A percentile compares a stretch with the other conserved stretches of the same genome.
phyloP scores from a whole-genome alignment of 345 rosid genomes.

The Erysimum cheiranthoides region DNA sequence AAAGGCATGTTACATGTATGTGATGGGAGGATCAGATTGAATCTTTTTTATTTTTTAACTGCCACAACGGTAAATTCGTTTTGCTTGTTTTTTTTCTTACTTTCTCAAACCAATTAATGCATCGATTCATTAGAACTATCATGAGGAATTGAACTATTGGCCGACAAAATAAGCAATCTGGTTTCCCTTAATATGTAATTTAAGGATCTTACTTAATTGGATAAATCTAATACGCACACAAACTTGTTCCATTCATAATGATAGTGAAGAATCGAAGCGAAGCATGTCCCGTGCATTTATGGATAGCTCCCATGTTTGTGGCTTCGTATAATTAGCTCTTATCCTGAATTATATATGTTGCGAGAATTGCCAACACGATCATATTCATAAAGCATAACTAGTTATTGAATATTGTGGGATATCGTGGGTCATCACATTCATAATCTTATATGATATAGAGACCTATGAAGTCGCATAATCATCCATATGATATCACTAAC shows the following conservation, averaged over 20 bases:
- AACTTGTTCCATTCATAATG: constrained; percentile 38
- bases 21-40: not conserved
- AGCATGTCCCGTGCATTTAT: constrained; percentile 44
- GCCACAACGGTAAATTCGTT: constrained; percentile 36
- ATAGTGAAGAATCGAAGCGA: constrained; percentile 42
- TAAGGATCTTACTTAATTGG: constrained; percentile 30
- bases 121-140: constrained; percentile 9
- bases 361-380: constrained; percentile 41
- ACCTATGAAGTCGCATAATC: constrained; percentile 12
- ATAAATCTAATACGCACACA: constrained; percentile 28
- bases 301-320: constrained; percentile 42
- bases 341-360: constrained; percentile 30
- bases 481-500: constrained; percentile 17
- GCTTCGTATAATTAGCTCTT: constrained; percentile 30
- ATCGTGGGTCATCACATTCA: constrained; percentile 33
- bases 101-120: constrained; percentile 24
- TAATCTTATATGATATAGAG: not conserved
- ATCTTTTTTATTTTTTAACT: constrained; percentile 14
- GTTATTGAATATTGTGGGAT: constrained; percentile 21
- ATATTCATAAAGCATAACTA: constrained; percentile 16
- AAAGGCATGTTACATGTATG: constrained; percentile 10
- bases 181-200: constrained; percentile 29
- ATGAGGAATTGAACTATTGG: constrained; percentile 34
- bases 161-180: constrained; percentile 35
- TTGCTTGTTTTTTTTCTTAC: constrained; percentile 18